phyloP scores from a whole-genome alignment of 768 basidiomycete genomes.

The Piloderma croceum region DNA sequence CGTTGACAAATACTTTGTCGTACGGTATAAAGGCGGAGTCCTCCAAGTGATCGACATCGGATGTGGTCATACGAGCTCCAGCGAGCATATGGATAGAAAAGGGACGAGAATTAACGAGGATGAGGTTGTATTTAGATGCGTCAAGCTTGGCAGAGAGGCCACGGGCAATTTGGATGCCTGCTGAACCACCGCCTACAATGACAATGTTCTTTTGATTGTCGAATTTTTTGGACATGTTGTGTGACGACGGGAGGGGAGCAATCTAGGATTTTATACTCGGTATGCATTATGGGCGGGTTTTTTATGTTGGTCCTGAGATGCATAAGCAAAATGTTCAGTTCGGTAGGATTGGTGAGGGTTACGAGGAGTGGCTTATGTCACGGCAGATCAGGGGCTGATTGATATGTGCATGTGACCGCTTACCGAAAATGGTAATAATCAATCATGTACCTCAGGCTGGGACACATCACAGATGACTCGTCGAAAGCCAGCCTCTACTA shows the following conservation, averaged over 20 bases:
- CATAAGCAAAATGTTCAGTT: conserved; percentile 17
- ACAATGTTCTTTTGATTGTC: conserved; percentile 31
- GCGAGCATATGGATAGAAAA: conserved; percentile 37
- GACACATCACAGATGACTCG: too few relatives aligned
- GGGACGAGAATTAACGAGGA: conserved; percentile 36
- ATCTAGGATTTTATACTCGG: too few relatives aligned
- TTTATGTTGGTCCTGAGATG: conserved; percentile 14
- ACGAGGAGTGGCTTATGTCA: background rate
- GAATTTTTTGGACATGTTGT: conserved; percentile 23
- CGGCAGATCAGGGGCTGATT: too few relatives aligned
- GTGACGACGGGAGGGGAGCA: background rate
- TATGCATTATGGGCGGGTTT: too few relatives aligned
- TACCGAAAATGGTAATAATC: too few relatives aligned
- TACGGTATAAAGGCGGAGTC: conserved; percentile 44
- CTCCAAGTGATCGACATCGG: conserved; percentile 29
- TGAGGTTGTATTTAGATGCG: conserved; percentile 28
- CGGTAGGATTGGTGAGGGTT: conserved; percentile 27
- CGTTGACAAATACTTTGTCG: conserved; percentile 42
- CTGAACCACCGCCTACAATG: conserved; percentile 38
- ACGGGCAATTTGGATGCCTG: conserved; percentile 30
- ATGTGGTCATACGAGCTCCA: conserved; percentile 35
- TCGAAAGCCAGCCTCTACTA: conserved; percentile 56
- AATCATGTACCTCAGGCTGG: too few relatives aligned
- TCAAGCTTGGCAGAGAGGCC: conserved; percentile 36
- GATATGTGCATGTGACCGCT: too few relatives aligned